phyloP scores from a whole-genome alignment of 495 filamentous ascomycete genomes.

The Aspergillus bertholletiae region DNA sequence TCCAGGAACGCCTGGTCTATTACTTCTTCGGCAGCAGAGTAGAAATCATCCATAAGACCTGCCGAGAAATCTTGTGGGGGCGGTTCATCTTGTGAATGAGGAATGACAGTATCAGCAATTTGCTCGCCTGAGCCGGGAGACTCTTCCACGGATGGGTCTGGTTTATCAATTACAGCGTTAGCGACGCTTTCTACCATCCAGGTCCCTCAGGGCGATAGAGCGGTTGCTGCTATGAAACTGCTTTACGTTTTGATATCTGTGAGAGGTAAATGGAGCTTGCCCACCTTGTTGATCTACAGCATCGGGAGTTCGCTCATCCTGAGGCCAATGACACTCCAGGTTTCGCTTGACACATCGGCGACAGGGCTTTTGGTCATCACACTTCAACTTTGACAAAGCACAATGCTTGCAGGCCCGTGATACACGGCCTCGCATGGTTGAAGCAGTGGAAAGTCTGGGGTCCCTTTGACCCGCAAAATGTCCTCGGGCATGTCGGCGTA shows the following conservation, averaged over 20 bases:
- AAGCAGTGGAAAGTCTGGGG: neutral
- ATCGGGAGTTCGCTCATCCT: constrained; percentile 11
- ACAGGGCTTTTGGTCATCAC: constrained; percentile 49
- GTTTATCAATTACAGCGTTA: neutral
- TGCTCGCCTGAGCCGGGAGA: neutral
- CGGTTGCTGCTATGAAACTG: too few species aligned
- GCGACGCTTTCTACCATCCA: neutral
- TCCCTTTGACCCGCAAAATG: constrained; percentile 36
- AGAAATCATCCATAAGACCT: neutral
- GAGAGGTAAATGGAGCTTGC: too few species aligned
- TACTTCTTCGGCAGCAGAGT: neutral
- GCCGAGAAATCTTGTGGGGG: neutral
- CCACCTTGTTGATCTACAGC: neutral
- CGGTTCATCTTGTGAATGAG: neutral
- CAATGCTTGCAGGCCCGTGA: constrained; percentile 53
- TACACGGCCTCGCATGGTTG: constrained; percentile 45
- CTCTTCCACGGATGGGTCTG: neutral
- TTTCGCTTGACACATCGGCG: constrained; percentile 45
- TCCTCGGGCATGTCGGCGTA: constrained; percentile 53
- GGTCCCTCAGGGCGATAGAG: too few species aligned
- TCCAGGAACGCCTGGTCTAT: neutral
- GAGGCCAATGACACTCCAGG: constrained; percentile 42
- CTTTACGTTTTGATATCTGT: too few species aligned
- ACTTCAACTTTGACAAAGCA: constrained; percentile 52
- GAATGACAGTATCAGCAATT: neutral